Evolutionary conservation across 192 early-diverging fungal genomes (phyloP).

Genomic region (Mortierella hygrophila): DNA sequence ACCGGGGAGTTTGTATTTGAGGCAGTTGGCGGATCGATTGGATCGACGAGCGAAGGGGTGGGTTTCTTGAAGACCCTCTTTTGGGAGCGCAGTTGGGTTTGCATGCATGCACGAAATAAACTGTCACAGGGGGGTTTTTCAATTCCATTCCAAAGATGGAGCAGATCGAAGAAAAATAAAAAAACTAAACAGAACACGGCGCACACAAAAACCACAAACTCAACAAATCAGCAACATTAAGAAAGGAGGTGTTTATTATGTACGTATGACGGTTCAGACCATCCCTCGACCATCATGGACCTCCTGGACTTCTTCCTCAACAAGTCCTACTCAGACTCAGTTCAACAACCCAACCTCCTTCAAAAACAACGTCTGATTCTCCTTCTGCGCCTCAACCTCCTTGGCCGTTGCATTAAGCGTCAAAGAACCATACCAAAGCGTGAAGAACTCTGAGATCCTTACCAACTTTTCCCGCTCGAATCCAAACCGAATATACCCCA

Average conservation of each 20-base stretch:
- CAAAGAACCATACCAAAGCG: slow-evolving; percentile 18
- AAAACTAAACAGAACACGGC: neutral
- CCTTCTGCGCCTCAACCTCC: slow-evolving; percentile 4
- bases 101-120: neutral
- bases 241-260: neutral
- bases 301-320: no score
- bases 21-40: slow-evolving; percentile 31
- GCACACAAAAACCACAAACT: no score
- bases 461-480: slow-evolving; percentile 11
- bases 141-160: neutral
- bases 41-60: slow-evolving; percentile 20
- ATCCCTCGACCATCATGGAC: neutral
- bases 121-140: neutral
- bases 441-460: neutral
- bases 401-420: slow-evolving; percentile 14
- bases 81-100: no score
- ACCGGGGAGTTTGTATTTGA: slow-evolving; percentile 37
- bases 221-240: no score
- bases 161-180: neutral
- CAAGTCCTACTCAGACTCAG: neutral
- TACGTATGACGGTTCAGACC: no score
- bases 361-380: neutral
- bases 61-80: slow-evolving; percentile 10
- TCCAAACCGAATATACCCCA: slow-evolving; percentile 27
- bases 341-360: neutral